Evolutionary conservation across 208 protist genomes (phyloP).

Genomic region (Trypanosoma avium): DNA sequence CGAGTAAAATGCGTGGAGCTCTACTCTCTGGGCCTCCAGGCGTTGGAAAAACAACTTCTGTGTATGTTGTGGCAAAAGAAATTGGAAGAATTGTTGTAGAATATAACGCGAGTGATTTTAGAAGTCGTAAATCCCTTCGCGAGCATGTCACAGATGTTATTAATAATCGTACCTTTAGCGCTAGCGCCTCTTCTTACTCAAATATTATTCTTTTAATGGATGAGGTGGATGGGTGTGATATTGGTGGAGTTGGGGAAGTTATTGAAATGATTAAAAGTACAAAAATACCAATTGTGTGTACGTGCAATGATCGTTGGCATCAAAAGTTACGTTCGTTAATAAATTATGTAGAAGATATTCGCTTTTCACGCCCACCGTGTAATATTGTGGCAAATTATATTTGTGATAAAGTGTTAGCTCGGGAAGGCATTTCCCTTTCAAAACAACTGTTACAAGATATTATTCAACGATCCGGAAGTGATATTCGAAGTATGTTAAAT

Average conservation of each 20-base stretch:
- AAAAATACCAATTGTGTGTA: constrained; percentile 97
- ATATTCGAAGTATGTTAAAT: constrained; percentile 97
- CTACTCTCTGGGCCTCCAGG: constrained; percentile 97
- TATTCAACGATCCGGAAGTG: constrained; percentile 87
- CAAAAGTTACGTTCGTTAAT: constrained; percentile 93
- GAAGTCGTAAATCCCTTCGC: constrained; percentile 92
- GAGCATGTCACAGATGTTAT: constrained; percentile 77
- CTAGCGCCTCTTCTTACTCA: constrained; percentile 49
- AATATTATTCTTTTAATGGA: constrained; percentile 97
- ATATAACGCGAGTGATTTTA: constrained; percentile 98
- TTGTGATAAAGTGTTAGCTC: constrained; percentile 86
- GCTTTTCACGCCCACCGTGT: constrained; percentile 88
- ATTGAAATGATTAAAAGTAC: constrained; percentile 95
- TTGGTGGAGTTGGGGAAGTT: constrained; percentile 96
- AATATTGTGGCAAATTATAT: constrained; percentile 88
- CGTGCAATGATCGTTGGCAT: constrained; percentile 98
- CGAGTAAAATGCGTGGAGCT: constrained; percentile 59
- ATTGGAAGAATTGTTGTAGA: constrained; percentile 94
- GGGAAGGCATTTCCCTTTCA: constrained; percentile 88
- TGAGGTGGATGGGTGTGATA: constrained; percentile 99
- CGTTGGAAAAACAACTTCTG: constrained; percentile 99
- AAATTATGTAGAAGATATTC: constrained; percentile 96
- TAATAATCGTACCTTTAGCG: constrained; percentile 82
- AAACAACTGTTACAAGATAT: constrained; percentile 87
- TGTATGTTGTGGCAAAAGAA: constrained; percentile 87